A percentile compares a stretch with the other conserved stretches of the same genome.
phyloP scores from a whole-genome alignment of 768 basidiomycete species.

The Cyathus striatus region DNA sequence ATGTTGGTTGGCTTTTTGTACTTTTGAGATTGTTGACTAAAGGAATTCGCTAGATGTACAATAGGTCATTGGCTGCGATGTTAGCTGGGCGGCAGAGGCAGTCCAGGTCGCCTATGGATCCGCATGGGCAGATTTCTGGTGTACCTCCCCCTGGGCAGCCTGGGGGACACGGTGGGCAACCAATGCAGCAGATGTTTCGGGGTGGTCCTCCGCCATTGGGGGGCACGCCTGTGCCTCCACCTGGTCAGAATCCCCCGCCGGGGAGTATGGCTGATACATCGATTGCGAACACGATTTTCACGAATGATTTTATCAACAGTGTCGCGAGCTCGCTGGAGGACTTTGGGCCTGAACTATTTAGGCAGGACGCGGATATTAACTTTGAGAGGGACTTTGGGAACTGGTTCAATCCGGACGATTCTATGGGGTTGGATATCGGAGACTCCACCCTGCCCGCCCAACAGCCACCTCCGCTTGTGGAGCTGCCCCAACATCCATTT shows the following conservation, averaged over 20 bases:
- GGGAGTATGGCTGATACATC: conserved; percentile 22
- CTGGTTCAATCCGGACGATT: conserved; percentile 29
- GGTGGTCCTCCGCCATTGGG: conserved; percentile 5
- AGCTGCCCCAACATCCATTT: conserved; percentile 9
- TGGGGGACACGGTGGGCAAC: conserved; percentile 16
- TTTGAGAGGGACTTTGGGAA: conserved; percentile 24
- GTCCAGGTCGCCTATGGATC: conserved; percentile 39
- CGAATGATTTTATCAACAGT: conserved; percentile 15
- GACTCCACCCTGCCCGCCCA: conserved; percentile 36
- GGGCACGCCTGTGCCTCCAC: too few relatives aligned
- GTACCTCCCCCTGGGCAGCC: conserved; percentile 25
- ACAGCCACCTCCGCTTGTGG: conserved; percentile 9
- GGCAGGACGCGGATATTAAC: conserved; percentile 46
- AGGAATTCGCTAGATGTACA: conserved; percentile 16
- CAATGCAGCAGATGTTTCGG: conserved; percentile 12
- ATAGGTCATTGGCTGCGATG: conserved; percentile 19
- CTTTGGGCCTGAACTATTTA: conserved; percentile 34
- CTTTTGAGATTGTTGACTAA: too few relatives aligned
- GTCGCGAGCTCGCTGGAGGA: conserved; percentile 28
- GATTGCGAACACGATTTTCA: conserved; percentile 22
- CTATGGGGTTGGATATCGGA: conserved; percentile 27
- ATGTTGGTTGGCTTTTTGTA: too few relatives aligned
- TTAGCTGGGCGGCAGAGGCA: conserved; percentile 29
- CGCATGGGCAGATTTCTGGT: conserved; percentile 39
- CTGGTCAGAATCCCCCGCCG: conserved; percentile 37